phyloP scores from a whole-genome alignment of 2,329 filamentous ascomycete genomes.

The Bipolaris gigantea region DNA sequence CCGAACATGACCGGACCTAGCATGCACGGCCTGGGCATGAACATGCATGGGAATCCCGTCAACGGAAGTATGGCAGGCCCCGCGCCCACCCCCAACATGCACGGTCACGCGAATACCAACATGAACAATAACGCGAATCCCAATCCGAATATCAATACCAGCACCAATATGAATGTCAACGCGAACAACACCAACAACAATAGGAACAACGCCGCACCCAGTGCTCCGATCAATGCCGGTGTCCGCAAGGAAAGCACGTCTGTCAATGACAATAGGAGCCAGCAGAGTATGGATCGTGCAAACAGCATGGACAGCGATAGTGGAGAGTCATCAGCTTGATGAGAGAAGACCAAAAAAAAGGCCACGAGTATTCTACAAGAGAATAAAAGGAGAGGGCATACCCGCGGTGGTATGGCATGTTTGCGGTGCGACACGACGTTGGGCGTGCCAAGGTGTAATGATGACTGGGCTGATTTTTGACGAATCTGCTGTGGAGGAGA shows the following conservation, averaged over 20 bases:
- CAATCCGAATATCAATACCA: background rate
- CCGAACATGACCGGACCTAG: constrained; percentile 8
- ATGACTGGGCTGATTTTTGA: too few species aligned
- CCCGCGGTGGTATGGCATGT: too few species aligned
- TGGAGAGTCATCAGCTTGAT: background rate
- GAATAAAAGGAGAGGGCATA: too few species aligned
- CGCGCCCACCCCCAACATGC: constrained; percentile 4
- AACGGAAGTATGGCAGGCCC: constrained; percentile 13
- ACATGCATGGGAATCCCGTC: constrained; percentile 9
- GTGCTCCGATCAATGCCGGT: constrained; percentile 5
- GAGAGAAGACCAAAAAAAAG: too few species aligned
- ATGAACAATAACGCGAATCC: constrained; percentile 6
- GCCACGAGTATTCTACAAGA: too few species aligned
- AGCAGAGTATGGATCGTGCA: constrained; percentile 3
- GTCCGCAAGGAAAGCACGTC: constrained; percentile 25
- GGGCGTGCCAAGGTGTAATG: too few species aligned
- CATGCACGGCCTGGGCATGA: constrained; percentile 12
- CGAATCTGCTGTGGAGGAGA: too few species aligned
- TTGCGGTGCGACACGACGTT: too few species aligned
- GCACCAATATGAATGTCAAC: background rate
- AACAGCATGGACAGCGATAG: background rate
- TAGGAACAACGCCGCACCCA: constrained; percentile 17
- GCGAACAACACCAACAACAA: constrained; percentile 1
- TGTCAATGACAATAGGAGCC: constrained; percentile 25
- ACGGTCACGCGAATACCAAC: constrained; percentile 9